Evolutionary conservation across 108 stramenopile species (phyloP), one percentile per base, ranked within the genome.

Genomic region (Discostella pseudostelligera): DNA sequence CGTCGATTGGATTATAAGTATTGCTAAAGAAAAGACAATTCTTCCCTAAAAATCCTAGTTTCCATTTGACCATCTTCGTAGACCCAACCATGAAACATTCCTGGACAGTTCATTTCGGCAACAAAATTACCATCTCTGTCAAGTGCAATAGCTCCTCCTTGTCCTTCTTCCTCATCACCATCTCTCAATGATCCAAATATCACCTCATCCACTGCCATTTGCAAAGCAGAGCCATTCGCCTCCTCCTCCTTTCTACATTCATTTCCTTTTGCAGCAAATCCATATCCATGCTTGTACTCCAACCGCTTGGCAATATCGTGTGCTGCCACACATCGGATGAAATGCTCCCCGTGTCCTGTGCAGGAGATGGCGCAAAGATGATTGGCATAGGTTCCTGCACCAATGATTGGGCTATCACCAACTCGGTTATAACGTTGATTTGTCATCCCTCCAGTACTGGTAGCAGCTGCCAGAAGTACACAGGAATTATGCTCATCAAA

Each of bases 271-370:
- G 22, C 21, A 1, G 4, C 50, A 12, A 8, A 39, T 28, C 43
- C 47, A 59, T 72, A 56, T 36, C 57, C 48, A 59, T 72, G 56
- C 25, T 72, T 64, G 57, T 72, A 72, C 44, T 72, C 70, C 42
- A 72, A 57, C 46, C 70, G 55, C 29, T 61, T 62, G 16, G 60
- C 62, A 25, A 72, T 59, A 63, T 72, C 70, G 45, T 72, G 70
- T 0, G 70, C 70, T n/a, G 62, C 70, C n/a, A 63, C 62, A 57
- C 62, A 63, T 46, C 62, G 55, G 39, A 74, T 56, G 39, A 74
- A 74, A 66, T 60, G 62, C 45, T 74, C 73, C 5, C 73, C 73
- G 35, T 74, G 73, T 13, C 73, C 73, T 29, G 73, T 74, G 43
- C 74, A 75, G 11, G 67, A 62, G 7, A 75, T 40, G 12, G 73